Percentiles rank a stretch among this genome's conserved stretches.
These are phyloP conservation scores for Pulveroboletus sp. DNA, from an alignment of 768 basidiomycete species.

Conservation along the genomic window DNA sequence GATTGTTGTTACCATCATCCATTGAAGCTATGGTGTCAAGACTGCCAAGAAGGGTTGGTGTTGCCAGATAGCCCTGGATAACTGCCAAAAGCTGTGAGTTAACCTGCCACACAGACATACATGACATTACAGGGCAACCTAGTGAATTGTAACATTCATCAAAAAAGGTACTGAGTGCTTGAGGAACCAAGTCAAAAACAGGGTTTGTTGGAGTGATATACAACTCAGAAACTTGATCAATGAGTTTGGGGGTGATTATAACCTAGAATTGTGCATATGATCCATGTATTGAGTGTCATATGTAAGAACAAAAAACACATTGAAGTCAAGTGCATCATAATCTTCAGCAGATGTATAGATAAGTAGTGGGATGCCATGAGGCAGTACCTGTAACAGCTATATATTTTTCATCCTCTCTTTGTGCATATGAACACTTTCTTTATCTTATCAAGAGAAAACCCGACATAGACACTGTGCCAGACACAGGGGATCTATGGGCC, in stretches of 20 bases:
- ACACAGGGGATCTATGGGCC: no score
- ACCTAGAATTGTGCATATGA: not conserved
- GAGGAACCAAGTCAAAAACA: not conserved
- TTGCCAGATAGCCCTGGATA: not conserved
- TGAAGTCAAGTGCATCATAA: not conserved
- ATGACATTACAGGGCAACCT: not conserved
- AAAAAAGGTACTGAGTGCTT: not conserved
- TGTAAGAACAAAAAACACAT: not conserved
- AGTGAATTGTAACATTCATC: not conserved
- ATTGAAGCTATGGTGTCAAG: not conserved
- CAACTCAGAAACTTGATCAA: not conserved
- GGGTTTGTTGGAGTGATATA: not conserved
- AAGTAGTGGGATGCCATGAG: not conserved
- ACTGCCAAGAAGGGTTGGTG: not conserved
- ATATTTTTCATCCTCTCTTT: no score
- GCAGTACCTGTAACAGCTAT: no score
- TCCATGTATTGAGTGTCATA: no score
- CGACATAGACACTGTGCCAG: no score
- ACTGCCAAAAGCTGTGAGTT: not conserved
- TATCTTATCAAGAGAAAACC: no score
- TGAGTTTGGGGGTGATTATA: not conserved
- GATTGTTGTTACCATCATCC: not conserved
- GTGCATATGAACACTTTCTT: no score
- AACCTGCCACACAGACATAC: not conserved
- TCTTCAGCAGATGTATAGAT: not conserved